phyloP scores from a whole-genome alignment of 2,329 filamentous ascomycete genomes.

The Talaromyces pinophilus region DNA sequence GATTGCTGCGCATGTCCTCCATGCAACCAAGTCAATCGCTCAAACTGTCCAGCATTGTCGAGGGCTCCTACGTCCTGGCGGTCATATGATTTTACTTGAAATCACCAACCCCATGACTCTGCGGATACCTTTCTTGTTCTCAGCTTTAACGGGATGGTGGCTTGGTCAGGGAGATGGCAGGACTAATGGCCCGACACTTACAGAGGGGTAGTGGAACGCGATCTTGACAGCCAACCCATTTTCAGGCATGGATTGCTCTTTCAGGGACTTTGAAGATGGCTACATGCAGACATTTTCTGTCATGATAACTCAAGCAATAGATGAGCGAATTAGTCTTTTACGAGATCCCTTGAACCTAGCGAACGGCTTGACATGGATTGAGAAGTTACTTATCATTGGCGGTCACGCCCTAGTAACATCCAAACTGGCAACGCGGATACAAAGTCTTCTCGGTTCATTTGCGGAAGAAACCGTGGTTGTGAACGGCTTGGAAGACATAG shows the following conservation, averaged over 20 bases:
- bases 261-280: constrained; percentile 15
- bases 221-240: constrained; percentile 4
- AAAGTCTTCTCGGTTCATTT: constrained; percentile 1
- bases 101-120: constrained; percentile 27
- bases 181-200: background rate
- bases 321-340: constrained; percentile 9
- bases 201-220: constrained; percentile 24
- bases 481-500: background rate
- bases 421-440: background rate
- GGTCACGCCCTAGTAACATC: background rate
- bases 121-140: background rate
- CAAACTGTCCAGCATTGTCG: constrained; percentile 31
- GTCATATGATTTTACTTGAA: constrained; percentile 50
- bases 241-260: constrained; percentile 14
- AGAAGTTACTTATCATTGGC: constrained; percentile 11
- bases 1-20: constrained; percentile 38
- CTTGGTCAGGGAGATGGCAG: constrained; percentile 26
- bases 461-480: background rate
- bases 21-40: constrained; percentile 33
- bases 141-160: constrained; percentile 30
- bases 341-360: constrained; percentile 9
- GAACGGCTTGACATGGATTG: background rate
- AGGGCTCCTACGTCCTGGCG: constrained; percentile 42
- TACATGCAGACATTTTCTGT: constrained; percentile 10
- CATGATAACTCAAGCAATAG: constrained; percentile 20